phyloP scores from a whole-genome alignment of 164 flowering plant species.

The Tetrastigma voinierianum region DNA sequence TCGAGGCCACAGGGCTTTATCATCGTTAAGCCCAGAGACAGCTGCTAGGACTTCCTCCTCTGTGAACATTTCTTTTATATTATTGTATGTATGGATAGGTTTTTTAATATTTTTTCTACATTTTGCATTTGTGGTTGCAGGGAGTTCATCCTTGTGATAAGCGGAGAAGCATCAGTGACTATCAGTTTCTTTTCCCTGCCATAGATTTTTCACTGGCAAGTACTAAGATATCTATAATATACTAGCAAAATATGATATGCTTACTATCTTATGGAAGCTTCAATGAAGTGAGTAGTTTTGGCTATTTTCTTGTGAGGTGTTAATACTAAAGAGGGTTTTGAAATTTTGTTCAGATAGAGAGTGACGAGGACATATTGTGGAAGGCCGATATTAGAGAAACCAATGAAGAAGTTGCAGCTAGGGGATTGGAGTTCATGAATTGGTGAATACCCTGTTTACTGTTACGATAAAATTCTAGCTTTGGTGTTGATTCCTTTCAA shows the following conservation, averaged over 20 bases:
- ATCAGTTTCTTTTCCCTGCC: conserved; percentile 81
- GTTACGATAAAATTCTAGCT: background rate
- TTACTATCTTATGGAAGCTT: background rate
- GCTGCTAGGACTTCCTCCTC: too few species aligned
- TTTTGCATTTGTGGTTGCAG: conserved; percentile 33
- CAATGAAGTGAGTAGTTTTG: background rate
- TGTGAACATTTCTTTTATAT: too few species aligned
- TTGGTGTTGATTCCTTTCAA: background rate
- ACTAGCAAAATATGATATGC: background rate
- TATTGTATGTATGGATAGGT: too few species aligned
- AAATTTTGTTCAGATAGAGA: conserved; percentile 64
- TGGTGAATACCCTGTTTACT: conserved; percentile 43
- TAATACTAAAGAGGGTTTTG: conserved; percentile 5
- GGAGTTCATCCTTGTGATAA: conserved; percentile 96
- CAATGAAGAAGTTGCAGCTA: conserved; percentile 70
- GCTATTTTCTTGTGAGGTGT: background rate
- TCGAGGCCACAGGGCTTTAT: too few species aligned
- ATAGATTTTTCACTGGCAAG: conserved; percentile 91
- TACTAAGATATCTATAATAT: conserved; percentile 10
- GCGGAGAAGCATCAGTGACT: conserved; percentile 76
- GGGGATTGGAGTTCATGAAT: conserved; percentile 79
- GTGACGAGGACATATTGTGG: conserved; percentile 84
- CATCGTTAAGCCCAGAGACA: too few species aligned
- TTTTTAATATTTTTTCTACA: background rate
- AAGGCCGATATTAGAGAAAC: conserved; percentile 78